A percentile compares a stretch with the other conserved stretches of the same genome.
Conservation (phyloP, 2,329 filamentous ascomycete genomes). For the Aaosphaeria arxii region DNA sequence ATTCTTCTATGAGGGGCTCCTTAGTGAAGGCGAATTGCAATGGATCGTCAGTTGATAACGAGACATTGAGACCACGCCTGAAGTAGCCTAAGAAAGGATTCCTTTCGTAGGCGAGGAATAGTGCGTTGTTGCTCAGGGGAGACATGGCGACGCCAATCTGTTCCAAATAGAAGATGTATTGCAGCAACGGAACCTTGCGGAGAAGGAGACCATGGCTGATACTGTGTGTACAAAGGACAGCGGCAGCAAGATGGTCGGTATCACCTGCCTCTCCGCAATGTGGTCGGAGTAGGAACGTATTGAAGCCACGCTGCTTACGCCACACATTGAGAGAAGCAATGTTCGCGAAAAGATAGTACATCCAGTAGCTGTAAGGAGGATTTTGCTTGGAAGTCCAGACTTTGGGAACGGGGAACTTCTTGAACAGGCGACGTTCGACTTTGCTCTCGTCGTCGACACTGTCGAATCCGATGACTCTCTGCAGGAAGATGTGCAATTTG, state of each 20-base stretch:
- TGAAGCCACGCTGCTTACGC: slow-evolving; percentile 89
- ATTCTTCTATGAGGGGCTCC: slow-evolving; percentile 96
- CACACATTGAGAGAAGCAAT: slow-evolving; percentile 88
- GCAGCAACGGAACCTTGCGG: slow-evolving; percentile 88
- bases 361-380: slow-evolving; percentile 98
- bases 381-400: slow-evolving; percentile 92
- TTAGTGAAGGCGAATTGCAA: slow-evolving; percentile 98
- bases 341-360: slow-evolving; percentile 95
- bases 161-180: slow-evolving; percentile 97
- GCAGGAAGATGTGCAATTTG: slow-evolving; percentile 90
- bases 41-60: slow-evolving; percentile 92
- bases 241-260: slow-evolving; percentile 90
- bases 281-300: slow-evolving; percentile 87
- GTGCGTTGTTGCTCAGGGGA: slow-evolving; percentile 94
- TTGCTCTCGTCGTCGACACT: slow-evolving; percentile 99
- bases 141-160: slow-evolving; percentile 99
- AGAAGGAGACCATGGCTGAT: slow-evolving; percentile 93
- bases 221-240: slow-evolving; percentile 88
- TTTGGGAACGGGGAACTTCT: slow-evolving; percentile 88
- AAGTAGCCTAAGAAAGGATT: slow-evolving; percentile 98
- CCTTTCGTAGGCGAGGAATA: slow-evolving; percentile 94
- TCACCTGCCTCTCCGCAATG: slow-evolving; percentile 97
- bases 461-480: slow-evolving; percentile 94
- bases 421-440: slow-evolving; percentile 86
- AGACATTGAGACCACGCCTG: slow-evolving; percentile 90